Evolutionary conservation across 495 filamentous ascomycete genomes (phyloP).

Genomic region (Neurospora sp.): DNA sequence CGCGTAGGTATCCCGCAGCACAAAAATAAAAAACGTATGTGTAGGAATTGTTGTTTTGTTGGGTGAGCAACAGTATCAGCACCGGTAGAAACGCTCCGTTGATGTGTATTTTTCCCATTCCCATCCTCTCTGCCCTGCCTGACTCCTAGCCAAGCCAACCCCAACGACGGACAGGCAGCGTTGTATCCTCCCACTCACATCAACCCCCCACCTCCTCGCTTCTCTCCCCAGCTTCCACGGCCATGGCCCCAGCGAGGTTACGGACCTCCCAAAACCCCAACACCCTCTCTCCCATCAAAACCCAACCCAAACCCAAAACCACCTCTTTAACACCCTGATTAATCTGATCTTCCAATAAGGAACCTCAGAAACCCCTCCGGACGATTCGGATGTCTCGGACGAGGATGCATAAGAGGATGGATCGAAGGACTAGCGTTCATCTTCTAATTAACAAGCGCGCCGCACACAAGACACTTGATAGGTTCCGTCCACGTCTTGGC

Average conservation of each 20-base stretch:
- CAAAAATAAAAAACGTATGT: not conserved
- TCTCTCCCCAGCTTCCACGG: no score
- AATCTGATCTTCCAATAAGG: not conserved
- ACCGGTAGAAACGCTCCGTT: no score
- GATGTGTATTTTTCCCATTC: not conserved
- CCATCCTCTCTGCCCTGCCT: not conserved
- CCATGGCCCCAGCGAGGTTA: no score
- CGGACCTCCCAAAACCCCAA: no score
- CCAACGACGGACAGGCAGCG: not conserved
- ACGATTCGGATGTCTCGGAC: not conserved
- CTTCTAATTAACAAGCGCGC: slow-evolving; percentile 24
- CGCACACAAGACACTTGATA: slow-evolving; percentile 33
- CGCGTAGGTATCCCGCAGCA: not conserved
- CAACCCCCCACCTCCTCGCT: no score
- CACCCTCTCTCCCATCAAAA: no score
- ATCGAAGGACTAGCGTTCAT: not conserved
- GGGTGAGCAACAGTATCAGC: not conserved
- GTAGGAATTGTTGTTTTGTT: not conserved
- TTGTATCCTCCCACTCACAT: no score
- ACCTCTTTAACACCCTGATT: not conserved
- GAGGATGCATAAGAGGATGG: not conserved
- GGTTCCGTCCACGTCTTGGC: slow-evolving; percentile 39
- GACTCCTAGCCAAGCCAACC: not conserved
- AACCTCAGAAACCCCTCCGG: not conserved
- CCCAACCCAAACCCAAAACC: not conserved